Percentiles rank a stretch among this genome's conserved stretches.
Evolutionary conservation across 495 filamentous ascomycete genomes (phyloP).

Genomic region (Annulohypoxylon moriforme): DNA sequence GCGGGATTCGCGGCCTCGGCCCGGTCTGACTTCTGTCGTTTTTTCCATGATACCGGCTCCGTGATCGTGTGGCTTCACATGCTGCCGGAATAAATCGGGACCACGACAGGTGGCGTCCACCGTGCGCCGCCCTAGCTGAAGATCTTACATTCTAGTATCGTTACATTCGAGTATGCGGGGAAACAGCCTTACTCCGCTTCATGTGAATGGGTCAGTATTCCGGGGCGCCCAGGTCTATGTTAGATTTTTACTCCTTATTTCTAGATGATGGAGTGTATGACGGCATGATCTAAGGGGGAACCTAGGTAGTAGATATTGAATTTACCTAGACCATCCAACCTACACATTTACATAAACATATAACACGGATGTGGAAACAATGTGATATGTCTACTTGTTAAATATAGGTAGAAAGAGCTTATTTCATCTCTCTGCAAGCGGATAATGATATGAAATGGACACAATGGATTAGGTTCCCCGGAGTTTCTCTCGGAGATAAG

Average conservation of each 20-base stretch:
- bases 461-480: neutral
- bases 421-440: neutral
- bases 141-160: slow-evolving; percentile 6
- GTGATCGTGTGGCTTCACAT: slow-evolving; percentile 27
- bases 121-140: neutral
- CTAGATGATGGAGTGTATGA: no score
- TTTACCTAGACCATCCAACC: neutral
- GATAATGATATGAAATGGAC: neutral
- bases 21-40: neutral
- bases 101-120: neutral
- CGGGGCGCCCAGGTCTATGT: neutral
- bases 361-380: no score
- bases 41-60: slow-evolving; percentile 6
- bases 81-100: slow-evolving; percentile 33
- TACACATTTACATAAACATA: no score
- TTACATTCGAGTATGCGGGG: slow-evolving; percentile 18
- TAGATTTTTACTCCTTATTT: neutral
- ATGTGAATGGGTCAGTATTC: slow-evolving; percentile 15
- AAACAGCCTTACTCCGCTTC: neutral
- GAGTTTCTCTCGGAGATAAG: slow-evolving; percentile 1
- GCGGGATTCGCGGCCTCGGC: slow-evolving; percentile 4
- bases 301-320: no score
- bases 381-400: neutral
- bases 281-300: no score
- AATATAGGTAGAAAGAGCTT: neutral